Evolutionary conservation across 306 rosid genomes (phyloP), one percentile per base, ranked within the genome.

Genomic region (Prunus mira): DNA sequence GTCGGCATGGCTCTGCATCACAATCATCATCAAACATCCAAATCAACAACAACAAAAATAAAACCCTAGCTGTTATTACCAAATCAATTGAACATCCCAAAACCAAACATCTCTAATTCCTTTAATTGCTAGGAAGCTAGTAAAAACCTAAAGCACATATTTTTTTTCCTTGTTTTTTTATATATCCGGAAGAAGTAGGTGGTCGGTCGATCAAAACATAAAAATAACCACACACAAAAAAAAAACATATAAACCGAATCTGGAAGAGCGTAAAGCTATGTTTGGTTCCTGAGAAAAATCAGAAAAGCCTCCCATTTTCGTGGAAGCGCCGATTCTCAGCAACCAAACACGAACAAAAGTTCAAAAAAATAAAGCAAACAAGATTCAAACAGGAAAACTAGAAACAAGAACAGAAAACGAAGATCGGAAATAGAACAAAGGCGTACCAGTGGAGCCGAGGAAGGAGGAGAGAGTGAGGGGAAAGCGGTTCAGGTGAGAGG

Each of bases 1-100:
- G 93, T 83, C 60, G 96, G 90, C 99, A 96, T 96, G 80, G 38
- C 85, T 89, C 97, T 82, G 90, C 86, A 82, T 75, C 65, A 65
- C 4, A 27, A 65, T 17, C 14, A 63, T 28, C 67, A 30, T 45
- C 60, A 87, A 43, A 79, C 79, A 73, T 49, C 25, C 9, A 76
- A 65, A 80, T 32, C 25, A 38, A 47, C 25, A 52, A 41, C n/a
- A 65, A 34, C 19, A 34, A 34, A 10, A 69, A 12, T 34, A 64
- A n/a, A 52, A 15, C 1, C 77, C 64, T 38, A 69, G 13, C 51
- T 9, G 58, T 28, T 68, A 61, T 34, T 50, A 28, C 19, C 38
- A 19, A 22, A 22, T 47, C 25, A 38, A 55, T n/a, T 71, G 51
- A 71, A 60, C 34, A 43, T 12, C 28, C 69, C n/a, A 24, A 58